Base-by-base conservation (phyloP, 768 basidiomycete genomes). In the Mycena venus region DNA sequence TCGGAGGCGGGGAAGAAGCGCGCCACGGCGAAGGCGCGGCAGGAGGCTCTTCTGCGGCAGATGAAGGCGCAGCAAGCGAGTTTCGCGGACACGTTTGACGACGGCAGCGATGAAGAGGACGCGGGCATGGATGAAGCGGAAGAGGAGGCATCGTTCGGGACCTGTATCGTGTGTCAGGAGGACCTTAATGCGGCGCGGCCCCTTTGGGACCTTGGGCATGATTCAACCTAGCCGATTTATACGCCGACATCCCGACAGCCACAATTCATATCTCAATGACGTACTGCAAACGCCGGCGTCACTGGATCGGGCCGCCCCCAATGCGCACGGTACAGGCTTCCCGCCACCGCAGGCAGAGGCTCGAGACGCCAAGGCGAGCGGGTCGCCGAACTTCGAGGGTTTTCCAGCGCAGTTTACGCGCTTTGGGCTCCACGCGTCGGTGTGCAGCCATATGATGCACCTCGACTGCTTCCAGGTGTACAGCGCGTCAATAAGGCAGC, bases 131-230 rank as follows among this genome's bases (percentile, higher is more conserved):
- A 86, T 38, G 89, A 89, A 11, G 84, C 88, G 10, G 84, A 83
- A 21, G 85, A 87, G 58, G 80, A 87, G 25, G 80, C 89, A 3
- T 93, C 93, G 15, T 93, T 92, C 72, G 98, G 98, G 3, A 94
- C 93, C n/a, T 99, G 98, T 81, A 99, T 99, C 74, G 97, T 99
- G 12, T 99, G 98, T 78, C 98, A 99, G 81, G 98, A 99, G 80
- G 95, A 97, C 73, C 90, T 99, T 63, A 94, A 91, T 76, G 80
- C 88, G 3, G 84, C 88, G 19, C 89, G 90, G 72, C 86, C 95
- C n/a, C 0, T 99, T 98, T 82, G 98, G 98, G 7, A 90, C 91
- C 34, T 90, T 99, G 21, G 96, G 95, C 1, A 85, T 97, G 56
- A 81, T 99, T 9, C 98, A 99, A 79, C 94, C 97, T 0, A 97